Conservation (phyloP, 2,329 filamentous ascomycete genomes). For the Aureobasidium sp. region DNA sequence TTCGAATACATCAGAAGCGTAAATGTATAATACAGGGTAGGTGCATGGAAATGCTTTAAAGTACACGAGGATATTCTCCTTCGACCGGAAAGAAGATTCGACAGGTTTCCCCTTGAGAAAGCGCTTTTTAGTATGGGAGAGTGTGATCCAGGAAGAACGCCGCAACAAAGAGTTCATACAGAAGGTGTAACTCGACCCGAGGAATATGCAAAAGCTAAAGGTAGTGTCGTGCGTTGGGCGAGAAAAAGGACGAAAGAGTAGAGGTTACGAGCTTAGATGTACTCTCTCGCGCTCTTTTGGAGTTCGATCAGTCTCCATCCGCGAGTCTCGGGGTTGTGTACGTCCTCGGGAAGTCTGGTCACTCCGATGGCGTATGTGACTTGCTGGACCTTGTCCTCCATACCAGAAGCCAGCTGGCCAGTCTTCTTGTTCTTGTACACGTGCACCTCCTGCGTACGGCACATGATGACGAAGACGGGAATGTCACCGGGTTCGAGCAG, state of each 20-base stretch:
- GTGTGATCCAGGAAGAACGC: conserved; percentile 2
- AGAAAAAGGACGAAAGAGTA: not conserved
- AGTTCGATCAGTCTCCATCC: conserved; percentile 97
- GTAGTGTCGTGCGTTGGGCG: not conserved
- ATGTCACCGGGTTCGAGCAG: conserved; percentile 80
- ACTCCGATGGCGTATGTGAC: conserved; percentile 98
- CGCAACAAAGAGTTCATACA: not conserved
- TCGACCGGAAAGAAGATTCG: not conserved
- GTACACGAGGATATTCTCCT: conserved; percentile 2
- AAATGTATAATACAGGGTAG: conserved; percentile 9
- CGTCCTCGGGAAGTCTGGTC: conserved; percentile 86
- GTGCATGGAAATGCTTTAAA: conserved; percentile 3
- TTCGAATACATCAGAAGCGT: conserved; percentile 3
- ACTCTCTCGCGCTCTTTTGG: conserved; percentile 96
- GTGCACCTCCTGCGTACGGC: conserved; percentile 93
- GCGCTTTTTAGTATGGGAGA: conserved; percentile 8
- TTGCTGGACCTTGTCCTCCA: conserved; percentile 97
- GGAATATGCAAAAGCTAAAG: not conserved
- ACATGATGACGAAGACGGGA: conserved; percentile 94
- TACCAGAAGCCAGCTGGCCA: conserved; percentile 81
- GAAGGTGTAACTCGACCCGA: not conserved
- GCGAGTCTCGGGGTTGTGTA: conserved; percentile 91
- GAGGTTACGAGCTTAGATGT: conserved; percentile 45
- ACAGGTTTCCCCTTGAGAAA: not conserved
- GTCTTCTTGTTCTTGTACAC: conserved; percentile 92